These are phyloP conservation scores for Neonectria hederae DNA, from an alignment of 2,329 filamentous ascomycete species.

Conservation along the genomic window DNA sequence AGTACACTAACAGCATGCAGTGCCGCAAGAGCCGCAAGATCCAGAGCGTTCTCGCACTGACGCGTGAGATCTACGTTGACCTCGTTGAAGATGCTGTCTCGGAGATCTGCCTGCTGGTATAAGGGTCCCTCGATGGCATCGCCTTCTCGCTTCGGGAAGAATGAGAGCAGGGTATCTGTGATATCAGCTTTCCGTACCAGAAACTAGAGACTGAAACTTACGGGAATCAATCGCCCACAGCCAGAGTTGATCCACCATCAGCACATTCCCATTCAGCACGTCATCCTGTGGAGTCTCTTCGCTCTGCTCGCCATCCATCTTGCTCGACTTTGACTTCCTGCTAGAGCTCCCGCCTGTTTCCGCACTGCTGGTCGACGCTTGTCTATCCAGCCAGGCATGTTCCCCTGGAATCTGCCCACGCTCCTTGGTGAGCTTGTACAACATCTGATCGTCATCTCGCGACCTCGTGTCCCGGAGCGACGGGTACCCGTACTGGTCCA, in stretches of 20 bases:
- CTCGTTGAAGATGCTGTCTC: slow-evolving; percentile 72
- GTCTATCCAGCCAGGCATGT: slow-evolving; percentile 39
- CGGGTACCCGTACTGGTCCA: slow-evolving; percentile 72
- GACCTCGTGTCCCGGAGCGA: slow-evolving; percentile 68
- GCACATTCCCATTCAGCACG: slow-evolving; percentile 63
- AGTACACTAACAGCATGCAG: slow-evolving; percentile 70
- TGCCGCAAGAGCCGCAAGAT: slow-evolving; percentile 70
- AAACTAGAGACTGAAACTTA: slow-evolving; percentile 40
- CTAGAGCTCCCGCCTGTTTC: slow-evolving; percentile 41
- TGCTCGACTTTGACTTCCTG: slow-evolving; percentile 41
- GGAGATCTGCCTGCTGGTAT: slow-evolving; percentile 68
- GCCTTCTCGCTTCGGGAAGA: slow-evolving; percentile 65
- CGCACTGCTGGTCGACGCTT: slow-evolving; percentile 44
- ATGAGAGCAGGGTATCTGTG: slow-evolving; percentile 61
- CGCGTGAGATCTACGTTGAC: slow-evolving; percentile 71
- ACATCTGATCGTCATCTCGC: slow-evolving; percentile 72
- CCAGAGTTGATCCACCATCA: slow-evolving; percentile 77
- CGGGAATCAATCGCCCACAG: slow-evolving; percentile 65
- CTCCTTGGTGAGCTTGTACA: slow-evolving; percentile 71
- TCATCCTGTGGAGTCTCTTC: slow-evolving; percentile 50
- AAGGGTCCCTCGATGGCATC: slow-evolving; percentile 63
- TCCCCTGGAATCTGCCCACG: slow-evolving; percentile 40
- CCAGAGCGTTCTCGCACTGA: slow-evolving; percentile 68
- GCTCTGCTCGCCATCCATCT: slow-evolving; percentile 38
- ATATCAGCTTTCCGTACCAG: background rate